A percentile compares a stretch with the other conserved stretches of the same genome.
Conservation (phyloP, 1,139 yeast species). For the Blastobotrys aristatus region DNA sequence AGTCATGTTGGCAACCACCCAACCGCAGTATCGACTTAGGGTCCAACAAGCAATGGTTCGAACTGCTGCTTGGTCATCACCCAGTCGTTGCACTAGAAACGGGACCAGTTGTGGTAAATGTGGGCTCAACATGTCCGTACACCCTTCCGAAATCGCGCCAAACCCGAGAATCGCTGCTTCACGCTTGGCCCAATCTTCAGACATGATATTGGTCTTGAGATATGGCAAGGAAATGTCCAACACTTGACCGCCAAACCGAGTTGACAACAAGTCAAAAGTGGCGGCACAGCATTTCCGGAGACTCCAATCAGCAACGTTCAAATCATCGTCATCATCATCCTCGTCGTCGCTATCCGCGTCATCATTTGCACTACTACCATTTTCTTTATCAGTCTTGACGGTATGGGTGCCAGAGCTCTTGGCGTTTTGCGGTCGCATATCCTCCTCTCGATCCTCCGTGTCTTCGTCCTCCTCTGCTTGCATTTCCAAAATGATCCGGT, state of each 20-base stretch:
- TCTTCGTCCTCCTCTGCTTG: slow-evolving; percentile 61
- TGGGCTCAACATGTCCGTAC: slow-evolving; percentile 63
- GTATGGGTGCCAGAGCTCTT: slow-evolving; percentile 63
- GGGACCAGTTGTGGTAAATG: slow-evolving; percentile 81
- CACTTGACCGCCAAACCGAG: slow-evolving; percentile 62
- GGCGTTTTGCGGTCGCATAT: slow-evolving; percentile 72
- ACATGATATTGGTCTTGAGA: slow-evolving; percentile 62
- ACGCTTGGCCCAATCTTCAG: slow-evolving; percentile 77
- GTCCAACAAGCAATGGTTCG: slow-evolving; percentile 97
- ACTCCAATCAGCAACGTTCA: slow-evolving; percentile 74
- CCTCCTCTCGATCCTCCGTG: slow-evolving; percentile 82
- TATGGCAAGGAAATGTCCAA: slow-evolving; percentile 67
- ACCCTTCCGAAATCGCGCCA: slow-evolving; percentile 93
- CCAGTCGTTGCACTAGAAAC: slow-evolving; percentile 71
- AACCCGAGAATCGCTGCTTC: slow-evolving; percentile 92
- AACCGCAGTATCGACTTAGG: slow-evolving; percentile 71
- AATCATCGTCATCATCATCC: slow-evolving; percentile 60
- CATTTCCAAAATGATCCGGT: slow-evolving; percentile 59
- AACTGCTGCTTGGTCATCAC: slow-evolving; percentile 76
- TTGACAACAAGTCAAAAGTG: slow-evolving; percentile 75
- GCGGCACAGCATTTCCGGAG: slow-evolving; percentile 93
- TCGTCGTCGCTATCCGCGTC: slow-evolving; percentile 51
- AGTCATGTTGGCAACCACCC: slow-evolving; percentile 54
- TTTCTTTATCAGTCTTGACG: slow-evolving; percentile 28
- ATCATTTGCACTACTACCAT: slow-evolving; percentile 35